These are phyloP conservation scores for Fusarium kyushuense DNA, from an alignment of 2,329 filamentous ascomycete genomes.

Conservation along the genomic window DNA sequence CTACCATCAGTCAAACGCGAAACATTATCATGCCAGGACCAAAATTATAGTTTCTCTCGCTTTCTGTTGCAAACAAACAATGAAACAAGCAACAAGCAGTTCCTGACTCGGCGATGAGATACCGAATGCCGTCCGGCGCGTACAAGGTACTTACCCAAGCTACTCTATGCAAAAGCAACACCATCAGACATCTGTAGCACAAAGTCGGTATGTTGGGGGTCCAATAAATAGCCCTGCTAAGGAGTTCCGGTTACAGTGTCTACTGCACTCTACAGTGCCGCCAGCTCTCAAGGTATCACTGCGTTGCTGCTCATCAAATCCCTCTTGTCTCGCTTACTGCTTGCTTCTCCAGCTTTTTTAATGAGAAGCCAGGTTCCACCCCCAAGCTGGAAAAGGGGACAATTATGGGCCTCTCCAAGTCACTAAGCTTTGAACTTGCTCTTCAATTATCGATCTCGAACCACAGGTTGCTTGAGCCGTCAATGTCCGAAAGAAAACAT, in stretches of 20 bases:
- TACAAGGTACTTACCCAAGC: slow-evolving; percentile 8
- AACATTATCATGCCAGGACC: slow-evolving; percentile 9
- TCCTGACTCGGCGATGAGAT: slow-evolving; percentile 35
- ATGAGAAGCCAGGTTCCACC: slow-evolving; percentile 20
- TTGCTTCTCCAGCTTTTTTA: slow-evolving; percentile 24
- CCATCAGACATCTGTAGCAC: slow-evolving; percentile 25
- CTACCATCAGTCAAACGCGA: background rate
- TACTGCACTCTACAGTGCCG: background rate
- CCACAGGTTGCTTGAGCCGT: slow-evolving; percentile 29
- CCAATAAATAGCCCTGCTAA: slow-evolving; percentile 27
- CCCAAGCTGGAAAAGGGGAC: slow-evolving; percentile 26
- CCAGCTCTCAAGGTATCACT: slow-evolving; percentile 15
- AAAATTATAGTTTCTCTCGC: background rate
- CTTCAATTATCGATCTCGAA: slow-evolving; percentile 4
- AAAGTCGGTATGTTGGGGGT: slow-evolving; percentile 35
- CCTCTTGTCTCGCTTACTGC: slow-evolving; percentile 1
- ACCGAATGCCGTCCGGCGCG: slow-evolving; percentile 35
- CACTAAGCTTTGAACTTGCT: slow-evolving; percentile 12
- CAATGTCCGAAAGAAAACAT: slow-evolving; percentile 12
- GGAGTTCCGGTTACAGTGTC: background rate
- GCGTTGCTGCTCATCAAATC: slow-evolving; percentile 3
- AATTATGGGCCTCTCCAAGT: slow-evolving; percentile 18
- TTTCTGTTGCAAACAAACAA: slow-evolving; percentile 11
- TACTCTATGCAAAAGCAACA: slow-evolving; percentile 30
- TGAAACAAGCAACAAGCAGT: background rate